Base-by-base conservation (phyloP, 2,329 filamentous ascomycete species). In the Colletotrichum sp. region DNA sequence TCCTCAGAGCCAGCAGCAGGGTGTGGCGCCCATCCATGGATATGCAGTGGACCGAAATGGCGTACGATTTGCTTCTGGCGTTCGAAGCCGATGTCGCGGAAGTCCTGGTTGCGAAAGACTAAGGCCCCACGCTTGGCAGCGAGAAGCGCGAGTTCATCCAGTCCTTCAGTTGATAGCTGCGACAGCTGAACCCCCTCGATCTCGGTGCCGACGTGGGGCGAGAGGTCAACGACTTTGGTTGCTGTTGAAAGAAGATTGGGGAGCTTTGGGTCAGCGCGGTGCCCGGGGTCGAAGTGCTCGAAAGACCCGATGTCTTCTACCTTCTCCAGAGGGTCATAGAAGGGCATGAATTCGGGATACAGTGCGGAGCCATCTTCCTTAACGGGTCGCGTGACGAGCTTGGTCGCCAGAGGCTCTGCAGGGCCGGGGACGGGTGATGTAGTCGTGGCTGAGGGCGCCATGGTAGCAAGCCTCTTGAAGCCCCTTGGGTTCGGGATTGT, bases 11-110 rank as follows among this genome's bases (percentile, higher is more conserved):
- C 77, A n/a, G 71, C 74, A 6, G 71, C 72, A 5, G 80, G 80
- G 49, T 81, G 78, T 8, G 77, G 57, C 7, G 59, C 59, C 59
- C 59, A 62, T 34, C 59, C 59, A 15, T 62, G 59, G 21, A 62
- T 34, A 0, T 62, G 59, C 10, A 62, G 24, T 34, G 59, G 59
- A 7, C 59, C 59, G n/a, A 62, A 62, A 0, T 62, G 59, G 26
- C 59, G 59, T 0, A 62, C 59, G 16, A 81, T 77, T 28, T 80
- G 65, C 67, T 78, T 77, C 69, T 81, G 80, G 7, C 24, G 67
- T 52, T 80, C 79, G 55, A 81, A 78, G 4, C 80, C 79, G 30
- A 80, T 75, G 44, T 79, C 76, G 8, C 71, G 57, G 52, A 81
- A 82, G 57, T 81, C 59, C n/a, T 62, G 59, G 24, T 62, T 62